Evolutionary conservation across 352 stramenopile genomes (phyloP).

Genomic region (Saprolegnia parasitica): DNA sequence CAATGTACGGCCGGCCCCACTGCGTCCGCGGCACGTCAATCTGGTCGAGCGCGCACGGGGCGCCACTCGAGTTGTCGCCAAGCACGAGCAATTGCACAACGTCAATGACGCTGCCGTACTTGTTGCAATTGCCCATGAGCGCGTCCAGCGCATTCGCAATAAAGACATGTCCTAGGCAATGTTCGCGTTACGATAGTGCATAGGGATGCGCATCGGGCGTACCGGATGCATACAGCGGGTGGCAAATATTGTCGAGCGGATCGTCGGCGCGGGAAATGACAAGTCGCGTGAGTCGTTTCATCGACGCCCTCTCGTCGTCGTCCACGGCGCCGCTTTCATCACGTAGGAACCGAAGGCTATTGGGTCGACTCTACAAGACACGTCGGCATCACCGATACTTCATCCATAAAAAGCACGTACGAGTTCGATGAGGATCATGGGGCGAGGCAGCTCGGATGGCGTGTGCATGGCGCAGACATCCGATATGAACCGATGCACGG

Average conservation of each 20-base stretch:
- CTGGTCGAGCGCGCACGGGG: conserved; percentile 45
- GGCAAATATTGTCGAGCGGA: conserved; percentile 27
- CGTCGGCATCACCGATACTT: too few relatives aligned
- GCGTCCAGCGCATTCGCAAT: conserved; percentile 72
- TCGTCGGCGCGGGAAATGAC: conserved; percentile 25
- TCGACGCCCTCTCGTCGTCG: background rate
- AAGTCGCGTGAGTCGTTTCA: conserved; percentile 8
- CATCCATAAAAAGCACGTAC: conserved; percentile 2
- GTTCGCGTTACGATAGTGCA: background rate
- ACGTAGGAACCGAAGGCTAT: conserved; percentile 22
- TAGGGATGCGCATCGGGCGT: background rate
- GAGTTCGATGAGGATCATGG: conserved; percentile 23
- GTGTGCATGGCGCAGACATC: conserved; percentile 53
- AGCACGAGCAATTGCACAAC: conserved; percentile 61
- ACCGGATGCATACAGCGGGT: conserved; percentile 26
- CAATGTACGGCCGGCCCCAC: conserved; percentile 51
- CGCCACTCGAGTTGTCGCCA: conserved; percentile 47
- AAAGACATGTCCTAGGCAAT: conserved; percentile 46
- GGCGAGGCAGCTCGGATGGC: background rate
- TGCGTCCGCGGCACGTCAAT: conserved; percentile 48
- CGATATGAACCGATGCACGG: conserved; percentile 68
- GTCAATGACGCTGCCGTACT: conserved; percentile 55
- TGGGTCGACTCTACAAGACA: conserved; percentile 30
- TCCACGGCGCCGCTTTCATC: conserved; percentile 4
- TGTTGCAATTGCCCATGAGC: conserved; percentile 52